Evolutionary conservation across 2,329 filamentous ascomycete genomes (phyloP), one percentile per base, ranked within the genome.

Genomic region (Xylariales sp.): DNA sequence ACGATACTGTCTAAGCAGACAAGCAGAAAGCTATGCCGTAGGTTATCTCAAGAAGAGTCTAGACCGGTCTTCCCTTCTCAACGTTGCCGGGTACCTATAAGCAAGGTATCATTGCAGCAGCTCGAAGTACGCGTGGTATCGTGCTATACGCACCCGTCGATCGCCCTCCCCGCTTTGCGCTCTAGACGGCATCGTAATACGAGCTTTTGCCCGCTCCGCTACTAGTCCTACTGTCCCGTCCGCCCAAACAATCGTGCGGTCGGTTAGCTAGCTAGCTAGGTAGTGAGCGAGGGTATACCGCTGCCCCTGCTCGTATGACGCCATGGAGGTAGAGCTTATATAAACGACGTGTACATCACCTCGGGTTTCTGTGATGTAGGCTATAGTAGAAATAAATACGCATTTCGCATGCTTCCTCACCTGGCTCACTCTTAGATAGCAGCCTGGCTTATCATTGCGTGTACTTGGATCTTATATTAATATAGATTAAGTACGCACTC

Each of bases 141-240:
- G 3, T 49, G 23, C 23, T 23, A 23, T 23, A 46, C 18, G 16
- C 50, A 53, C 8, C 32, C 23, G 43, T 56, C 52, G 61, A 57
- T 64, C 53, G 34, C 62, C n/a, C 53, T 39, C 62, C 62, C 54
- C 62, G 54, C 62, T 64, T 53, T 58, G 39, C n/a, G 5, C 10
- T 36, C 18, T 18, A 36, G 49, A 43, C 3, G 2, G 2, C 41
- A 34, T 23, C 45, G 36, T 5, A 62, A 66, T 62, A 66, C 58
- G 64, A 66, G 58, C 50, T 62, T 62, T 57, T 32, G 30, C 36
- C 36, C 46, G 23, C 18, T 43, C 43, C 63, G 10, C 34, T 41
- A 46, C 18, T 41, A 50, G 30, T 48, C 36, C 18, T 12, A 49
- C 28, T 41, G 18, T 48, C 50, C 65, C 41, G 23, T 64, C 36